Base-by-base conservation (phyloP, 2,329 filamentous ascomycete genomes). In the Septoria linicola region DNA sequence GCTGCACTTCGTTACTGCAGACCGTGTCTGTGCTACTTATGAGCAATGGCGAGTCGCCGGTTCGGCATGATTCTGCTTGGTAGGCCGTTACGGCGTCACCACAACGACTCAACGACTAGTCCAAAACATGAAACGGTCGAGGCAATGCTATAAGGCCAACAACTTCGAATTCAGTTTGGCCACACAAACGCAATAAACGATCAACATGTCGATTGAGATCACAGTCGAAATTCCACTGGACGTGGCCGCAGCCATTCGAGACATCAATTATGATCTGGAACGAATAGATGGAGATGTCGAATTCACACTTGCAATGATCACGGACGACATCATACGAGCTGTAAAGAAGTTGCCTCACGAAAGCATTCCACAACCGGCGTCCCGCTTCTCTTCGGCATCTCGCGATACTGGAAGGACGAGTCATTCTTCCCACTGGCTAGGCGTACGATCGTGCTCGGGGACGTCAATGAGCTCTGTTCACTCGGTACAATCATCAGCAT, bases 221-320 rank as follows among this genome's bases (percentile, higher is more conserved):
- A 51, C 41, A 14, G 19, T 43, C 37, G 34, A 41, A 27, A 44
- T 55, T 8, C 48, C 41, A n/a, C 25, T 55, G 36, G 48, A 55
- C 19, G 34, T 48, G 20, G 51, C 51, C 8, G 30, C 40, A 8
- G 47, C 47, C 13, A 50, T 54, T n/a, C 51, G 51, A 21, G 46
- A 41, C 36, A 50, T 54, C 30, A 40, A 50, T 30, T 54, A 47
- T 21, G 42, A 44, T 5, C 42, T 54, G 16, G 51, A 54, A 37
- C 37, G 41, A 20, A 34, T 51, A 5, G 47, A 54, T 37, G 44
- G 50, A 3, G 50, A 53, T 10, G 43, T 53, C 31, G 50, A 53
- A 40, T 43, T 53, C 20, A 48, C 53, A 11, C 42, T 58, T 4
- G 41, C 49, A 21, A 49, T 42, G 14, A 51, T 58, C 49, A 49